Percentiles rank a stretch among this genome's conserved stretches.
phyloP scores from a whole-genome alignment of 768 basidiomycete genomes.

The Ramaria rubella region DNA sequence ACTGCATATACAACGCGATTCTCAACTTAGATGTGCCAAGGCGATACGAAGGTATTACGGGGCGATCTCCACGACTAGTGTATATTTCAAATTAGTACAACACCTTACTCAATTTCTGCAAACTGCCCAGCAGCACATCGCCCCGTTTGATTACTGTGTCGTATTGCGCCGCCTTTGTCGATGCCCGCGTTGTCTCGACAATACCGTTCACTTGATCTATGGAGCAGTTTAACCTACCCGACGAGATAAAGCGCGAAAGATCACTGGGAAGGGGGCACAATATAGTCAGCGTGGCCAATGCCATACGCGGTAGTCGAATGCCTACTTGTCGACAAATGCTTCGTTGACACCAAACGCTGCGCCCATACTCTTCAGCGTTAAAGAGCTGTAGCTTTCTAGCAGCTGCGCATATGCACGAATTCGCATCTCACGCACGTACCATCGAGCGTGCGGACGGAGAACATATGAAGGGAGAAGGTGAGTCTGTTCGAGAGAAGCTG shows the following conservation, averaged over 20 bases:
- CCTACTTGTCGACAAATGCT: conserved; percentile 81
- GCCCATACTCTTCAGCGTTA: conserved; percentile 83
- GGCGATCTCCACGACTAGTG: too few species aligned
- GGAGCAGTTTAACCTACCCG: conserved; percentile 73
- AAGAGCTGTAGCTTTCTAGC: conserved; percentile 82
- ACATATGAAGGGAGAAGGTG: conserved; percentile 84
- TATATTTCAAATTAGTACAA: too few species aligned
- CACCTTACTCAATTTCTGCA: conserved; percentile 89
- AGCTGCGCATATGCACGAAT: conserved; percentile 89
- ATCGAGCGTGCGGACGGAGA: conserved; percentile 79
- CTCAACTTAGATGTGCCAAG: not conserved
- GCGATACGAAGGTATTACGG: too few species aligned
- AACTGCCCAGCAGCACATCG: conserved; percentile 78
- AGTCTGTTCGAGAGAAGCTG: conserved; percentile 83
- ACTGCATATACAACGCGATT: too few species aligned
- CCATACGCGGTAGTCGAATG: conserved; percentile 14
- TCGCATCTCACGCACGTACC: conserved; percentile 92
- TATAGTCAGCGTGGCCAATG: not conserved
- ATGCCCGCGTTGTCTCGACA: conserved; percentile 81
- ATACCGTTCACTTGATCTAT: conserved; percentile 96
- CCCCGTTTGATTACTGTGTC: conserved; percentile 92
- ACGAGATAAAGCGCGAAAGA: conserved; percentile 85
- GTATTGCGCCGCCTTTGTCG: conserved; percentile 78
- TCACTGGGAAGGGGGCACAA: conserved; percentile 45
- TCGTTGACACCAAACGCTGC: conserved; percentile 85